Conservation (phyloP, 2,329 filamentous ascomycete genomes). For the Aspergillus tubingensis region DNA sequence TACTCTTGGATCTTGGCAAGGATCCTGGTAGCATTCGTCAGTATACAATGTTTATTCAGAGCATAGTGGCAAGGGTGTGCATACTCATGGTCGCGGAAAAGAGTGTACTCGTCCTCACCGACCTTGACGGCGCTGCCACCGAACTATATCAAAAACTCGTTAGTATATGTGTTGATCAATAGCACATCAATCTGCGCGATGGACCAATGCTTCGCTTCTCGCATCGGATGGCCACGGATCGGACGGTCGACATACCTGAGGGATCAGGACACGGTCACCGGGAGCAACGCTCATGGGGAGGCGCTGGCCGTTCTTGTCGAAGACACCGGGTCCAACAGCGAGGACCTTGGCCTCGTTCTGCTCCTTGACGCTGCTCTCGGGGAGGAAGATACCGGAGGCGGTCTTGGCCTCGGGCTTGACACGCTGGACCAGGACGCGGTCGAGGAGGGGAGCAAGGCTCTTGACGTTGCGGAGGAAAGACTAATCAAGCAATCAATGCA, state of each 20-base stretch:
- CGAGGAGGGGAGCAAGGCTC: slow-evolving; percentile 89
- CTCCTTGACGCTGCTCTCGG: slow-evolving; percentile 95
- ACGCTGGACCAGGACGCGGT: slow-evolving; percentile 97
- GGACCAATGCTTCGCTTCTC: background rate
- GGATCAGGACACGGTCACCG: slow-evolving; percentile 94
- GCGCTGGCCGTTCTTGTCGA: slow-evolving; percentile 88
- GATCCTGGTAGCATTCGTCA: slow-evolving; percentile 61
- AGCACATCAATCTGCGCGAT: background rate
- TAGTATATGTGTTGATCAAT: slow-evolving; percentile 19
- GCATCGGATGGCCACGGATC: slow-evolving; percentile 14
- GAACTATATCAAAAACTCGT: slow-evolving; percentile 58
- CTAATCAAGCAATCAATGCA: slow-evolving; percentile 18
- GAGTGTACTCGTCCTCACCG: slow-evolving; percentile 91
- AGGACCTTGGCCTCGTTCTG: slow-evolving; percentile 97
- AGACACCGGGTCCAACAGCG: slow-evolving; percentile 84
- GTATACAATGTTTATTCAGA: background rate
- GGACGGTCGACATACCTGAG: slow-evolving; percentile 65
- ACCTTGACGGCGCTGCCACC: slow-evolving; percentile 96
- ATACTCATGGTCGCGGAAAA: slow-evolving; percentile 98
- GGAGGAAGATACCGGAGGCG: slow-evolving; percentile 94
- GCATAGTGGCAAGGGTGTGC: slow-evolving; percentile 43
- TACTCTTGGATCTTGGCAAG: slow-evolving; percentile 99
- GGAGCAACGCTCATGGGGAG: slow-evolving; percentile 77
- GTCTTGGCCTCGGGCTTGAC: slow-evolving; percentile 97
- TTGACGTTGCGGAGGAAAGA: slow-evolving; percentile 88